Percentiles rank a stretch among this genome's conserved stretches.
These are phyloP conservation scores for Gnomoniopsis smithogilvyi DNA, from an alignment of 2,329 filamentous ascomycete species.

Conservation along the genomic window DNA sequence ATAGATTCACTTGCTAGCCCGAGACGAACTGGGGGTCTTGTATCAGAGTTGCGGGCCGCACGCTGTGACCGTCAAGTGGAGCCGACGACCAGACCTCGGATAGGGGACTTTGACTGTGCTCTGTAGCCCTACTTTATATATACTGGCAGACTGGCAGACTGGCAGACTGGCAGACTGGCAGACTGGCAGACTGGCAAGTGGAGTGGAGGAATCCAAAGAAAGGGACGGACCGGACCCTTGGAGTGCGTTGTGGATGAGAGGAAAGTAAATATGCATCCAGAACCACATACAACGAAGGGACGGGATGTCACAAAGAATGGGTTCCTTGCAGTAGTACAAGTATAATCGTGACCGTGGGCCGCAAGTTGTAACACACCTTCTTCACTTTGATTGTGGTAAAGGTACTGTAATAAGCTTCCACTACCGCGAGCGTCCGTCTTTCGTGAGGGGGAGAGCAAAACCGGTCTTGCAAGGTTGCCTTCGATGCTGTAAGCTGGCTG, in stretches of 20 bases:
- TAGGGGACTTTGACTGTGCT: too few relatives aligned
- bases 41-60: conserved; percentile 8
- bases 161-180: too few relatives aligned
- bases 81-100: not conserved
- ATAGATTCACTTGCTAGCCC: not conserved
- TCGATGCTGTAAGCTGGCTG: too few relatives aligned
- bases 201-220: too few relatives aligned
- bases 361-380: not conserved
- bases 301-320: not conserved
- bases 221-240: not conserved
- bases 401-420: too few relatives aligned
- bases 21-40: not conserved
- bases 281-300: not conserved
- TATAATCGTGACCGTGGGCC: not conserved
- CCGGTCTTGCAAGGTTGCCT: too few relatives aligned
- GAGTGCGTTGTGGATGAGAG: not conserved
- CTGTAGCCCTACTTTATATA: too few relatives aligned
- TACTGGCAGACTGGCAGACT: too few relatives aligned
- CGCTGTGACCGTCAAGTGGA: not conserved
- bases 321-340: not conserved
- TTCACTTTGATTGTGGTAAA: too few relatives aligned
- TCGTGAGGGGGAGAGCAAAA: not conserved
- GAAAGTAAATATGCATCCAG: too few relatives aligned
- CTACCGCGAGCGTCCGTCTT: not conserved
- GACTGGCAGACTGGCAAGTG: too few relatives aligned